Conservation (phyloP, 2,329 filamentous ascomycete genomes). For the Claviceps paspali region DNA sequence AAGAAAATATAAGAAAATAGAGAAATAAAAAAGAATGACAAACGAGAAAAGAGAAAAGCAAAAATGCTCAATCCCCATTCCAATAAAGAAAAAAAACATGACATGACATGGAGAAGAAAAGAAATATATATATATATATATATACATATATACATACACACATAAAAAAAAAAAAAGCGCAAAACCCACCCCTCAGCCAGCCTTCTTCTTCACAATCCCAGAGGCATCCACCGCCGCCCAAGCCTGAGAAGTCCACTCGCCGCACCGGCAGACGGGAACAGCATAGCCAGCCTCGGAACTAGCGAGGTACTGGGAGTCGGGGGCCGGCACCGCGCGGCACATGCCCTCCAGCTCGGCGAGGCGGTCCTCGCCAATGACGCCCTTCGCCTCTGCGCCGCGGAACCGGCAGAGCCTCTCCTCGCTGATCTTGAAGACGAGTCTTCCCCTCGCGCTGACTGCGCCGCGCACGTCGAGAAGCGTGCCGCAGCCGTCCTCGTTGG, state of each 20-base stretch:
- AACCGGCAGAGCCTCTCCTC: slow-evolving; percentile 3
- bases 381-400: neutral
- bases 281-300: neutral
- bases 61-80: too few relatives aligned
- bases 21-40: too few relatives aligned
- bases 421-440: slow-evolving; percentile 1
- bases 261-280: slow-evolving; percentile 4
- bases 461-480: slow-evolving; percentile 4
- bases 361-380: slow-evolving; percentile 1
- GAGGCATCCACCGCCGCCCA: slow-evolving; percentile 2
- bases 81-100: too few relatives aligned
- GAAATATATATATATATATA: too few relatives aligned
- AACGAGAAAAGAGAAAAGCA: too few relatives aligned
- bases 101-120: too few relatives aligned
- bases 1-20: too few relatives aligned
- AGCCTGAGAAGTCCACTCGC: slow-evolving; percentile 2
- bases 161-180: too few relatives aligned
- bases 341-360: slow-evolving; percentile 1
- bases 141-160: too few relatives aligned
- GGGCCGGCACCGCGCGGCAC: slow-evolving; percentile 1
- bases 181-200: too few relatives aligned
- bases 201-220: slow-evolving; percentile 13
- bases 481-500: slow-evolving; percentile 3
- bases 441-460: slow-evolving; percentile 3
- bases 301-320: slow-evolving; percentile 2